A percentile compares a stretch with the other conserved stretches of the same genome.
Conservation (phyloP, 2,329 filamentous ascomycete species). For the Herpotrichia juniperi region DNA sequence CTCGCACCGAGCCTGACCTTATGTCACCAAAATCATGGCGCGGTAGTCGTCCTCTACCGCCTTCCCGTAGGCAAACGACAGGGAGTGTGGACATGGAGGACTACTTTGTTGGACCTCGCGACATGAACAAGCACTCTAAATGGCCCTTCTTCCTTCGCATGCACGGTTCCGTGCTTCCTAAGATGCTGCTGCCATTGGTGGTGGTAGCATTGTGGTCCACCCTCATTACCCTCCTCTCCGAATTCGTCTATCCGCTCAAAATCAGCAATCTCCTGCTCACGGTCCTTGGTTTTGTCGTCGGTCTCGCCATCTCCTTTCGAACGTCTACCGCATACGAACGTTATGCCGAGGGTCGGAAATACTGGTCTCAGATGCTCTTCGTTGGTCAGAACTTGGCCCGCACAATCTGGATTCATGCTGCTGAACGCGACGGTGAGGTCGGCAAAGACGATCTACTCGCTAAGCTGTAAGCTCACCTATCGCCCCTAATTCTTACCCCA, state of each 20-base stretch:
- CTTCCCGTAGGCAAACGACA: conserved; percentile 34
- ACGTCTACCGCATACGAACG: conserved; percentile 79
- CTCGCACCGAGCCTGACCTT: conserved; percentile 19
- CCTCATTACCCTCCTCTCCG: conserved; percentile 59
- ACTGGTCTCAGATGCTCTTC: conserved; percentile 64
- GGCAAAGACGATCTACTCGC: conserved; percentile 71
- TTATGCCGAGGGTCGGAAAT: conserved; percentile 64
- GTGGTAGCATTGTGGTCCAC: conserved; percentile 71
- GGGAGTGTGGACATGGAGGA: conserved; percentile 57
- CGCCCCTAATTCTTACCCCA: no score
- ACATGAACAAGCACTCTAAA: conserved; percentile 76
- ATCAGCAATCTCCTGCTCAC: conserved; percentile 75
- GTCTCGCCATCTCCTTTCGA: conserved; percentile 78
- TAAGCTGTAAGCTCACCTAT: conserved; percentile 59
- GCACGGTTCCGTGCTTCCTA: conserved; percentile 76
- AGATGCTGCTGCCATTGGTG: conserved; percentile 72
- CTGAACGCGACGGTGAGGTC: conserved; percentile 62
- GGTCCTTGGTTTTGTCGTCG: conserved; percentile 81
- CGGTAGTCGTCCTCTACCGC: conserved; percentile 26
- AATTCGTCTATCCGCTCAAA: conserved; percentile 55
- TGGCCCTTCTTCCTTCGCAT: conserved; percentile 77
- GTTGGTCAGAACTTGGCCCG: conserved; percentile 66
- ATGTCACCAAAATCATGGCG: conserved; percentile 43
- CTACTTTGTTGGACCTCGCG: conserved; percentile 71
- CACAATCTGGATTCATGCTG: conserved; percentile 80